Base-by-base conservation (phyloP, 106 monocot genomes). In the Dendrobium catenatum region DNA sequence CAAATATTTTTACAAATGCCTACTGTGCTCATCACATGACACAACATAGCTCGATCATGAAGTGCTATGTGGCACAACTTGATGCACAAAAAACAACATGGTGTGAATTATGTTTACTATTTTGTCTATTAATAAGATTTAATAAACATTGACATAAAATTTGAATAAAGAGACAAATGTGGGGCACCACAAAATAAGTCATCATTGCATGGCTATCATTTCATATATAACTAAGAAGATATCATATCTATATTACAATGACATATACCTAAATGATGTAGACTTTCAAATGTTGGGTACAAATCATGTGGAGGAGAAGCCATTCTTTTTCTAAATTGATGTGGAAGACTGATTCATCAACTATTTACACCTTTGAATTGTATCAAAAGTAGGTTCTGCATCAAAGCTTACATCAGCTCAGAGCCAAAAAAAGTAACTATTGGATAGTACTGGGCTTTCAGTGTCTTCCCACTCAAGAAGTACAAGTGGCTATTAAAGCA, bases 251-350 rank as follows among this genome's bases (percentile, higher is more conserved):
- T 75, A 44, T 19, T 75, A 75, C 4, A 43, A 75, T 17, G 74
- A 43, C 74, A 75, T 18, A 75, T 75, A 16, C 74, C 74, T 75
- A 75, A 33, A n/a, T n/a, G 44, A 75, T 75, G 44, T n/a, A 9
- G 74, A 75, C 74, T 43, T 33, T 9, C 74, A 75, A 75, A 31
- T 75, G 19, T 19, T 75, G 17, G n/a, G n/a, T 43, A 22, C 13
- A 44, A 44, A 75, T 75, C 43, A 75, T 75, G 74, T 75, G 74
- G 74, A 75, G 41, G 74, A 75, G 74, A 75, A 75, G 74, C 74
- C 7, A 44, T 6, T 16, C 43, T 41, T 75, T n/a, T n/a, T 44
- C 43, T 44, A 44, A 20, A 44, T 17, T 43, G 74, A 75, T 75
- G 10, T 44, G 44, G 5, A 37, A 6, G 19, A 4, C 41, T 44